Evolutionary conservation across 768 basidiomycete species (phyloP).

Genomic region (Cyclocybe cylindracea): DNA sequence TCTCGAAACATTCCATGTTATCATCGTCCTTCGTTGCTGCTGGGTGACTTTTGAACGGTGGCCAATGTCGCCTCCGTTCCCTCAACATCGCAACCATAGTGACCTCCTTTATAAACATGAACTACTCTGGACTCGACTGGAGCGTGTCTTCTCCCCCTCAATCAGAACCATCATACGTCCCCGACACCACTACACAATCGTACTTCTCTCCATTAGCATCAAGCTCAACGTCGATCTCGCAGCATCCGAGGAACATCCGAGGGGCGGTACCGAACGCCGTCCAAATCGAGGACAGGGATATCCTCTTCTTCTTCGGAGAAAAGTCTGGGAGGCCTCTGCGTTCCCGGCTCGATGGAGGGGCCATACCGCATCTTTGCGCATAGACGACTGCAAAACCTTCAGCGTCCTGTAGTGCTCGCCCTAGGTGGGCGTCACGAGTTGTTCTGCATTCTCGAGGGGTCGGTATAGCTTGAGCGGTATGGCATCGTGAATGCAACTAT

Average conservation of each 20-base stretch:
- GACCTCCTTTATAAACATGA: conserved; percentile 16
- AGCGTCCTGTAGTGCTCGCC: background rate
- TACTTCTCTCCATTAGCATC: conserved; percentile 7
- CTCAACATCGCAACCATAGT: too few relatives aligned
- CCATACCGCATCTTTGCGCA: background rate
- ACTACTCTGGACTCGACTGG: conserved; percentile 17
- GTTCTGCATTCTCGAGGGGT: background rate
- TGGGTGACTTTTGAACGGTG: too few relatives aligned
- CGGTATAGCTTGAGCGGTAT: too few relatives aligned
- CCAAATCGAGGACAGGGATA: background rate
- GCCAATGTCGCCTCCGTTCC: too few relatives aligned
- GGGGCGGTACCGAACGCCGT: conserved; percentile 4
- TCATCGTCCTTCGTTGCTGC: too few relatives aligned
- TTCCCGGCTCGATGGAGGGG: background rate
- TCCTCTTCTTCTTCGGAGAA: background rate
- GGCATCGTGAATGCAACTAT: too few relatives aligned
- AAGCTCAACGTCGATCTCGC: conserved; percentile 11
- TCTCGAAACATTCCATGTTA: too few relatives aligned
- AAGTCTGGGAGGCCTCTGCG: background rate
- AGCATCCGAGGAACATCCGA: conserved; percentile 8
- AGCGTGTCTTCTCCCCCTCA: conserved; percentile 12
- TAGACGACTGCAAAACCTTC: conserved; percentile 3
- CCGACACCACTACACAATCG: conserved; percentile 18
- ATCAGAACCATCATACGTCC: conserved; percentile 12
- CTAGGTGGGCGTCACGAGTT: background rate